Base-by-base conservation (phyloP, 2,329 filamentous ascomycete genomes). In the Calonectria ilicicola region DNA sequence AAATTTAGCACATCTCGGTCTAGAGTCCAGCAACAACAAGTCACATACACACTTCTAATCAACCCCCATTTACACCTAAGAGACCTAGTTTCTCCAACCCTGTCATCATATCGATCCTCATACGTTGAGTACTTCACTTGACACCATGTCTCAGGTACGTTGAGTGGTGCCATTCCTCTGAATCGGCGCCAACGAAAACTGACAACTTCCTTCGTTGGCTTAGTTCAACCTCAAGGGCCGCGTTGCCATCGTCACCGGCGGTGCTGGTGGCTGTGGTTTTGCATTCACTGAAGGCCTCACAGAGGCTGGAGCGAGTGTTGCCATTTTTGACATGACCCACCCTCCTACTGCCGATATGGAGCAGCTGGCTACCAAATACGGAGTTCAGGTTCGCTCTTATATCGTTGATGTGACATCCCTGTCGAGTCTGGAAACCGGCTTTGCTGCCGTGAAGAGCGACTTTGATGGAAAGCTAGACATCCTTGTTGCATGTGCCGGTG, bases 261-360 rank as follows among this genome's bases (percentile, higher is more conserved):
- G 87, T 14, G 90, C 89, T 5, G 88, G 88, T 14, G 91, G 91
- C 0, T 93, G 92, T 77, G 91, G 91, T 46, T 88, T 88, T 56
- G 90, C 88, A 8, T 92, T 92, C 64, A 88, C 88, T 0, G 84
- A 87, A 67, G 88, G 88, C 46, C 92, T 92, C 80, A 86, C 88
- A 2, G 81, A 87, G 47, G 90, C 92, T 80, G 91, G 91, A 47
- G 89, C 88, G 88, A 69, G 74, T 63, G 73, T 93, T 46, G 82
- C 92, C 62, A 88, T 93, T 63, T 89, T 89, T 21, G 91, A 93
- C 81, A 86, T 93, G 73, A 88, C 90, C 56, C 81, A 86, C 38
- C 81, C 85, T 21, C 86, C 87, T 19, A 86, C 87, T 2, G 81
- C 85, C 69, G 81, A 84, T n/a, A 84, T 88, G 2, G 88, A 87